A percentile compares a stretch with the other conserved stretches of the same genome.
phyloP scores from a whole-genome alignment of 129 eudicot species.

The Centella asiatica region DNA sequence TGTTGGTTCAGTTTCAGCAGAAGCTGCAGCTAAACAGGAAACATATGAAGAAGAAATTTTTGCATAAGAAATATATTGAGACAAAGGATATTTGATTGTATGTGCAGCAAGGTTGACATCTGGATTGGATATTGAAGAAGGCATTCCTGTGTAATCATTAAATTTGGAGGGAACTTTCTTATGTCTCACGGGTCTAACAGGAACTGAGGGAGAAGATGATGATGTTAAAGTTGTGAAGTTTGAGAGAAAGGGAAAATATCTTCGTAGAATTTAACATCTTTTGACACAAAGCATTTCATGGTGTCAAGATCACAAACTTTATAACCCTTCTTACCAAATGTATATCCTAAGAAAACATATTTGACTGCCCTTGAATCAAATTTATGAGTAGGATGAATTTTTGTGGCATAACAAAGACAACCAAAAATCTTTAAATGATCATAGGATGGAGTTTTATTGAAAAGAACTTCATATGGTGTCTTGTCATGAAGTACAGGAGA shows the following conservation, averaged over 20 bases:
- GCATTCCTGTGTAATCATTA: too few species aligned
- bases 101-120: too few species aligned
- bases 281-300: not conserved
- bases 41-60: not conserved
- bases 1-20: too few species aligned
- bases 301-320: not conserved
- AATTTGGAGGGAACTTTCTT: too few species aligned
- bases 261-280: not conserved
- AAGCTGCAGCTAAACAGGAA: too few species aligned
- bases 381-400: not conserved
- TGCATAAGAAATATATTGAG: not conserved
- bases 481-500: not conserved
- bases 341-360: not conserved
- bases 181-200: too few species aligned
- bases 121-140: too few species aligned
- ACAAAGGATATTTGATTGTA: not conserved
- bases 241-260: not conserved
- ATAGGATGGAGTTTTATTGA: not conserved
- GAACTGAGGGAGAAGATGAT: too few species aligned
- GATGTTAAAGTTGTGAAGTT: too few species aligned
- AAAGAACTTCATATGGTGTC: not conserved
- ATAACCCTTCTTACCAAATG: not conserved
- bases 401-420: not conserved
- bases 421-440: not conserved
- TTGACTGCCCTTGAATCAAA: not conserved